Evolutionary conservation across 495 filamentous ascomycete species (phyloP).

Genomic region (Penicillium fimorum): DNA sequence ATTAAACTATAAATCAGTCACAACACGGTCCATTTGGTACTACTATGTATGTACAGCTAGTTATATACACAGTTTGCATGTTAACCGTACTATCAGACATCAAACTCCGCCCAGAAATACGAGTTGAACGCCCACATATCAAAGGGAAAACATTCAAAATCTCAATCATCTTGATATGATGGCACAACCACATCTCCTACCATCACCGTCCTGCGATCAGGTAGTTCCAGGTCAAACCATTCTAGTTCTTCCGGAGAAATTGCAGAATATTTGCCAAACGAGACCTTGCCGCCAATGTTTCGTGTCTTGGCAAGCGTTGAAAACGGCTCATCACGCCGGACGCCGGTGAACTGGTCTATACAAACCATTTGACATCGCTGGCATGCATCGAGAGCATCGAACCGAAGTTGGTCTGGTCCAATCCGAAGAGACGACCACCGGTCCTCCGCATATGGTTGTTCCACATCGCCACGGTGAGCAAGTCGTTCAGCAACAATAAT

Average conservation of each 20-base stretch:
- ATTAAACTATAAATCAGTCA: not conserved
- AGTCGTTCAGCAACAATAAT: slow-evolving; percentile 65
- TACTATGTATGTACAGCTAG: not conserved
- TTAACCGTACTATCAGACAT: not conserved
- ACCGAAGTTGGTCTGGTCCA: slow-evolving; percentile 38
- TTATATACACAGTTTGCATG: not conserved
- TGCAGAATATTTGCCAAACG: slow-evolving; percentile 78
- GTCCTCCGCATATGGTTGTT: slow-evolving; percentile 58
- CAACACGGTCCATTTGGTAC: not conserved
- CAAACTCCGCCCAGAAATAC: not conserved
- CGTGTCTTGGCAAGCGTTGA: slow-evolving; percentile 83
- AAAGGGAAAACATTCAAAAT: not conserved
- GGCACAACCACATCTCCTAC: slow-evolving; percentile 45
- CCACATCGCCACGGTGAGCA: slow-evolving; percentile 33
- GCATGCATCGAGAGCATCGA: slow-evolving; percentile 77
- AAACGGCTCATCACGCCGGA: slow-evolving; percentile 80
- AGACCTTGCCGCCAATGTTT: slow-evolving; percentile 74
- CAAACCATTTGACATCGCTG: slow-evolving; percentile 95
- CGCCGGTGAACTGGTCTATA: slow-evolving; percentile 78
- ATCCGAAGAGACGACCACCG: slow-evolving; percentile 43
- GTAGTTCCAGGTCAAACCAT: slow-evolving; percentile 18
- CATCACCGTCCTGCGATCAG: slow-evolving; percentile 35
- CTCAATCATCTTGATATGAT: slow-evolving; percentile 21
- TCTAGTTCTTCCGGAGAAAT: slow-evolving; percentile 24
- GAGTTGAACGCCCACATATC: not conserved